Conservation (phyloP, 495 filamentous ascomycete genomes). For the Bathelium albidoporum region DNA sequence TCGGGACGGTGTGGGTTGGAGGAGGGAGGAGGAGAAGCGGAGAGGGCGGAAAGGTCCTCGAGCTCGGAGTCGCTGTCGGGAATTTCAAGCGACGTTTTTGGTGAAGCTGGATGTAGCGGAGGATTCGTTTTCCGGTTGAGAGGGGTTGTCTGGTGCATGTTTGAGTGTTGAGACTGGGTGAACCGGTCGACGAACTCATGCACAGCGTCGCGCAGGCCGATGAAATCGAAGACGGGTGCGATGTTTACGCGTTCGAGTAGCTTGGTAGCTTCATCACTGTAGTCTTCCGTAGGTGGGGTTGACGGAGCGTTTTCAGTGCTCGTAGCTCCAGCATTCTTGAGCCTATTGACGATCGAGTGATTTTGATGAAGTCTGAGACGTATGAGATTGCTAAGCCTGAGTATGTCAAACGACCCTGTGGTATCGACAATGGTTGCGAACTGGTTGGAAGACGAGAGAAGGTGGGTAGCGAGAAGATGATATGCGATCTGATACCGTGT, state of each 20-base stretch:
- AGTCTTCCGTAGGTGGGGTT: not conserved
- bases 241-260: slow-evolving; percentile 42
- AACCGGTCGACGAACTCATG: slow-evolving; percentile 31
- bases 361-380: not conserved
- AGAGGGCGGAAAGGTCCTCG: slow-evolving; percentile 13
- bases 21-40: not conserved
- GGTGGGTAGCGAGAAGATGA: slow-evolving; percentile 14
- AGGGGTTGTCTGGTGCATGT: not conserved
- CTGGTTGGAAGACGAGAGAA: slow-evolving; percentile 13
- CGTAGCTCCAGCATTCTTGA: not conserved
- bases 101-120: not conserved
- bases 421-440: slow-evolving; percentile 24
- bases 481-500: slow-evolving; percentile 10
- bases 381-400: slow-evolving; percentile 1
- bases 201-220: slow-evolving; percentile 46
- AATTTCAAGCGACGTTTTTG: slow-evolving; percentile 12
- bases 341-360: not conserved
- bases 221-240: slow-evolving; percentile 46
- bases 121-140: too few species aligned
- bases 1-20: not conserved
- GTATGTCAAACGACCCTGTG: slow-evolving; percentile 20
- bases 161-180: not conserved
- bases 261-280: slow-evolving; percentile 10
- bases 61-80: slow-evolving; percentile 29
- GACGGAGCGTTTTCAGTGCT: not conserved